Evolutionary conservation across 441 rosid genomes (phyloP), one percentile per base, ranked within the genome.

Genomic region (Arabidopsis hybrid): DNA sequence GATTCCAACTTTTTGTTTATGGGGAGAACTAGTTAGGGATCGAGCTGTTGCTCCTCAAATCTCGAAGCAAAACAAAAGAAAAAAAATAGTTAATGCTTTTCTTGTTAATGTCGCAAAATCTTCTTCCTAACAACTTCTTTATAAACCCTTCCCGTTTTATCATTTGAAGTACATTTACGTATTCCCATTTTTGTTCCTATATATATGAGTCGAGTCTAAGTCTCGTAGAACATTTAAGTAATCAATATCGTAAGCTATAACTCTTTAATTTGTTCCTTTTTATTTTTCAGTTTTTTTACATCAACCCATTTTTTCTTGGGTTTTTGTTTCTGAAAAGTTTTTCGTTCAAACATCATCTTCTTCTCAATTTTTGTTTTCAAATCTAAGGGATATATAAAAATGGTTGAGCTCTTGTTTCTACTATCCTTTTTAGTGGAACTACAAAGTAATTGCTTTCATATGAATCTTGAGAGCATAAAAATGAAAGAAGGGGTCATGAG

Each of bases 391-490:
- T 59, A 71, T 16, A 26, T 26, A 26, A 29, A 45, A 36, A 66
- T 78, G 77, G 52, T 72, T 55, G 77, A 72, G 17, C 65, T 78
- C 72, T 73, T 68, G 13, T 73, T 74, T 64, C 57, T 78, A 57
- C 46, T 69, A 10, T 67, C 75, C 1, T 63, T 78, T 69, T 49
- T 78, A 7, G 73, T 74, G 4, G 81, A 67, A 59, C 40, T 73
- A 49, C 78, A 73, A 69, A 57, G 63, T 52, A 73, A 46, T 40
- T 78, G 77, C 26, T 72, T 72, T 53, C 74, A 72, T 49, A 78
- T 80, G 67, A 81, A 81, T 71, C 77, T 83, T 55, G 88, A 68
- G 49, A 69, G 42, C 17, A 12, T 66, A 17, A 29, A 17, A 66
- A 49, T 56, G 46, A 74, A 81, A 31, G 51, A 67, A 51, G 65